Percentiles rank a stretch among this genome's conserved stretches.
Evolutionary conservation across 176 grass and related monocot genomes (phyloP).

Genomic region (Oryza punctata): DNA sequence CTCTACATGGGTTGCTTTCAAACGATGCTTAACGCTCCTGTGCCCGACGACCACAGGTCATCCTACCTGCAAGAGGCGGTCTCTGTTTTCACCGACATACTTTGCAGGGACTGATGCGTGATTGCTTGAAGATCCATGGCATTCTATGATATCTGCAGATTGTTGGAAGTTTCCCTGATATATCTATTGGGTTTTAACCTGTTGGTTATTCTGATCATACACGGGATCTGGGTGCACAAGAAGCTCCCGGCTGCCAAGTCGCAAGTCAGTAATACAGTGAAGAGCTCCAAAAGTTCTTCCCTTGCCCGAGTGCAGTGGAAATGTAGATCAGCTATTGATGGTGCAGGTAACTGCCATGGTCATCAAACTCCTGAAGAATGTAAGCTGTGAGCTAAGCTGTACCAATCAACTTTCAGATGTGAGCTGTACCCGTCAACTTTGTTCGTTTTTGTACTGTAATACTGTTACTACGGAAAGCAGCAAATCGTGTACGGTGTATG

Average conservation of each 20-base stretch:
- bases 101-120: conserved; percentile 34
- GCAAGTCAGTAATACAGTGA: background rate
- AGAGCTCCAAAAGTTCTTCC: background rate
- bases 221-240: background rate
- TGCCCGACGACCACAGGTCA: conserved; percentile 52
- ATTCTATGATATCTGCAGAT: background rate
- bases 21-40: conserved; percentile 67
- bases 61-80: conserved; percentile 68
- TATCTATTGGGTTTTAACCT: background rate
- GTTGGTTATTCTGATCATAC: background rate
- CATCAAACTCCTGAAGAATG: background rate
- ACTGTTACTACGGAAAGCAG: background rate
- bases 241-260: background rate
- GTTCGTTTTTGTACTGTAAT: background rate
- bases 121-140: conserved; percentile 16
- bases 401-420: background rate
- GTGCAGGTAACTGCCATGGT: background rate
- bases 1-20: conserved; percentile 73
- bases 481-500: background rate
- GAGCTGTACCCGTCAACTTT: conserved; percentile 7
- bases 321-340: conserved; percentile 7
- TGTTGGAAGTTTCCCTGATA: conserved; percentile 14
- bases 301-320: background rate
- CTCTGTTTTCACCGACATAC: conserved; percentile 65
- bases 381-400: background rate